Conservation (phyloP, 2,329 filamentous ascomycete species). For the Cordyceps cicadae region DNA sequence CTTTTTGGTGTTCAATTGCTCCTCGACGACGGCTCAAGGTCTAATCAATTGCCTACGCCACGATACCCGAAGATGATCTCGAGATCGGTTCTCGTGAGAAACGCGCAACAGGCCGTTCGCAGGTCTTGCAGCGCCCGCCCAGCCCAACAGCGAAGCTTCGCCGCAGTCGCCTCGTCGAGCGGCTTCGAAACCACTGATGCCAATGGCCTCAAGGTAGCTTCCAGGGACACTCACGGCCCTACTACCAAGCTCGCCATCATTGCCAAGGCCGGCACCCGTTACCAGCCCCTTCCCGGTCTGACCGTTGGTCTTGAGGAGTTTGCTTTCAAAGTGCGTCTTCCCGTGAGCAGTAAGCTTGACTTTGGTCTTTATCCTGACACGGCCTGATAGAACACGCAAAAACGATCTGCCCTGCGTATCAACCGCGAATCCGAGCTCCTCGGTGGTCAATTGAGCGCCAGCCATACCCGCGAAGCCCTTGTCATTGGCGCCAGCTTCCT, state of each 20-base stretch:
- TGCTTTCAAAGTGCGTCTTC: constrained; percentile 74
- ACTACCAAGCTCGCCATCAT: constrained; percentile 88
- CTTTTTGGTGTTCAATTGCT: constrained; percentile 31
- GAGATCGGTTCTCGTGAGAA: constrained; percentile 51
- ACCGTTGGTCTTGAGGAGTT: constrained; percentile 87
- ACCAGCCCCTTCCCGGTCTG: constrained; percentile 81
- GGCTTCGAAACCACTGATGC: constrained; percentile 82
- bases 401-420: constrained; percentile 85
- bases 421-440: constrained; percentile 92
- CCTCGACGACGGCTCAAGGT: constrained; percentile 33
- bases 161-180: constrained; percentile 57
- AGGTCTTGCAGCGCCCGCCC: constrained; percentile 49
- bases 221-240: constrained; percentile 78
- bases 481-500: constrained; percentile 93
- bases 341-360: constrained; percentile 33
- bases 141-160: constrained; percentile 43
- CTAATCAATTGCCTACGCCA: constrained; percentile 48
- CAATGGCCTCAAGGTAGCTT: constrained; percentile 84
- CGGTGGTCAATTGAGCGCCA: constrained; percentile 78
- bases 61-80: constrained; percentile 53
- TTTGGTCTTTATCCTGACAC: constrained; percentile 26
- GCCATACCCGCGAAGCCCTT: constrained; percentile 88
- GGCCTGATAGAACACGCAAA: constrained; percentile 63
- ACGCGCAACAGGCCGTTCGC: constrained; percentile 49
- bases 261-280: constrained; percentile 88